Base-by-base conservation (phyloP, 495 filamentous ascomycete genomes). In the Cairneyella variabilis region DNA sequence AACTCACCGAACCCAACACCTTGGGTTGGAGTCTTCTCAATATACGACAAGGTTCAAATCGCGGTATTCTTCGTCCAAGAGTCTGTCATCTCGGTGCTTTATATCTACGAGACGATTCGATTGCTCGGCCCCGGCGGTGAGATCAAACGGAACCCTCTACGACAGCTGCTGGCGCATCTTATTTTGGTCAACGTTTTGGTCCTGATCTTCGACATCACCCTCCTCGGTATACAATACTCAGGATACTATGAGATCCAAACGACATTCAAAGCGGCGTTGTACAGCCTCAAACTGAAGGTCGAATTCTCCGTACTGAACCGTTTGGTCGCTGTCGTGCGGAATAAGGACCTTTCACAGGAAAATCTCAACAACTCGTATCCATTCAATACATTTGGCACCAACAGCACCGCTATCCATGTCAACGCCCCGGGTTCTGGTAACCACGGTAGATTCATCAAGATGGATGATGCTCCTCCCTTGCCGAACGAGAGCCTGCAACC, bases 201-300 rank as follows among this genome's bases (percentile, higher is more conserved):
- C 43, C 71, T 84, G 20, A 47, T 66, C 4, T 73, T 80, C 73
- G 76, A 80, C 53, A 41, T 78, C 30, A 48, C 68, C 16, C 58
- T 80, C 20, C 58, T 85, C 14, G 63, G 64, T 0, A 51, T 77
- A 48, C 76, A 85, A 52, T 80, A 76, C 57, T 65, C 74, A 6
- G 69, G 69, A 49, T 59, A 70, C n/a, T 83, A 78, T 57, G 69
- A 75, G 3, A 67, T 81, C 28, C 75, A 84, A 58, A 79, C 76
- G 16, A 75, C 72, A 2, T 66, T 79, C 36, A 84, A 84, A 64
- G 74, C 70, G 3, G 71, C 77, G 53, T 62, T 83, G 2, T 85
- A 84, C 66, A 83, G 82, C 66, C 66, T 85, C 48, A 86, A 86
- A 60, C 66, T 86, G 30, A 84, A 84, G 62, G 68, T 83, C 12